Base-by-base conservation (phyloP, 805 yeast genomes). In the Lipomyces chichibuensis region DNA sequence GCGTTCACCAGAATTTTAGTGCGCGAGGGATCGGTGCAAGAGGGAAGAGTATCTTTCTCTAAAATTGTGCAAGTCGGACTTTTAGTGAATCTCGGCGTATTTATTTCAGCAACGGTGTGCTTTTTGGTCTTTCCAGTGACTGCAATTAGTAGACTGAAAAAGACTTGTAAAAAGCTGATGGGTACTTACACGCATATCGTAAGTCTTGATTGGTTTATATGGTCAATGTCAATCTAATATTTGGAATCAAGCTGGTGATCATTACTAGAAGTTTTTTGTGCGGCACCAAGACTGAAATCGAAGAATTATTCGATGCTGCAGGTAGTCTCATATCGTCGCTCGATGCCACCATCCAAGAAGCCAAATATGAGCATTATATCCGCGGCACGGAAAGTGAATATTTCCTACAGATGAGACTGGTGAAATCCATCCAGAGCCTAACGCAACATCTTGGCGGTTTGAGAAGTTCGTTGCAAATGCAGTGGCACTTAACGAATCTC, bases 1-100 rank as follows among this genome's bases (percentile, higher is more conserved):
- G 84, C 89, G 2, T 78, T 90, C 29, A 87, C 90, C 2, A 84
- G 92, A 0, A 87, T 90, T 66, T 82, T 91, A 65, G 85, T 90
- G 17, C 88, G 88, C 74, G 96, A 91, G 73, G 93, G 92, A 14
- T 85, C 88, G 57, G 79, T 83, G 59, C 88, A 87, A 73, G 81
- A 85, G 0, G 86, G 88, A 17, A 75, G 75, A 7, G 81, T 90
- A 14, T 90, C 93, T 0, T 75, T 86, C 66, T 77, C 77, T 35
- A 82, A 87, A 71, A 79, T 90, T 33, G 65, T 78, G 35, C 84
- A 88, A 33, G 83, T 87, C 14, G 83, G 88, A 52, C 73, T 77
- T 57, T 87, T 90, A 66, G 91, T 88, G 11, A 74, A 80, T 14
- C 75, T 82, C 0, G 96, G 97, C 0, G 86, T 89, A 58, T 43